Base-by-base conservation (phyloP, 2,329 filamentous ascomycete species). In the Neoascochyta sp. region DNA sequence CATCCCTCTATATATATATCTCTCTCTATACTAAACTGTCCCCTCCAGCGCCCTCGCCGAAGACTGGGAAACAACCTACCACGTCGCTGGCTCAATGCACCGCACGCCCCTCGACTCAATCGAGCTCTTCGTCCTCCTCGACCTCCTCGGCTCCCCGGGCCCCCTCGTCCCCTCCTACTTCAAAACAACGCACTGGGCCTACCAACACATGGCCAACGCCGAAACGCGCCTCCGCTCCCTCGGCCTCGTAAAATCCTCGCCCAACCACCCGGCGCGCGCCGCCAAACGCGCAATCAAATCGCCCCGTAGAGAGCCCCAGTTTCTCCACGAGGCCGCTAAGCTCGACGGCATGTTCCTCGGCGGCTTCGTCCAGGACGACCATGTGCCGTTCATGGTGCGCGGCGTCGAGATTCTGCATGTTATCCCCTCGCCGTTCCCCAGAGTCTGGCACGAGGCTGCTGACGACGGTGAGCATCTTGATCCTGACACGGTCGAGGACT, bases 321-420 rank as follows among this genome's bases (percentile, higher is more conserved):
- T 94, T 56, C 67, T 95, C 4, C 29, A 42, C 5, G 57, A 60
- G 22, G 56, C 66, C 0, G 64, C 74, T n/a, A 89, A 86, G 53
- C 54, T 61, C 16, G 43, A 67, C 1, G 32, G 61, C 67, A 23
- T 69, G 18, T 74, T 85, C 51, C 65, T 57, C 60, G 35, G 71
- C 63, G 26, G 78, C 63, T 46, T 65, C 28, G 78, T 95, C n/a
- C 72, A 82, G 49, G 92, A 98, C 57, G 92, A 98, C 53, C 92
- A 98, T 57, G 65, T 95, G 5, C 92, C 92, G 0, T 98, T 98
- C 55, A 80, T 96, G 75, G 70, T 70, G 20, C 78, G 88, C 14
- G 92, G 92, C 2, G 90, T 98, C 0, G 83, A 94, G 17, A 75
- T 96, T n/a, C 62, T 98, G 30, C 92, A 98, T 62, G 65, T 98